Base-by-base conservation (phyloP, 257 asterid genomes). In the Solanum tacnaense region DNA sequence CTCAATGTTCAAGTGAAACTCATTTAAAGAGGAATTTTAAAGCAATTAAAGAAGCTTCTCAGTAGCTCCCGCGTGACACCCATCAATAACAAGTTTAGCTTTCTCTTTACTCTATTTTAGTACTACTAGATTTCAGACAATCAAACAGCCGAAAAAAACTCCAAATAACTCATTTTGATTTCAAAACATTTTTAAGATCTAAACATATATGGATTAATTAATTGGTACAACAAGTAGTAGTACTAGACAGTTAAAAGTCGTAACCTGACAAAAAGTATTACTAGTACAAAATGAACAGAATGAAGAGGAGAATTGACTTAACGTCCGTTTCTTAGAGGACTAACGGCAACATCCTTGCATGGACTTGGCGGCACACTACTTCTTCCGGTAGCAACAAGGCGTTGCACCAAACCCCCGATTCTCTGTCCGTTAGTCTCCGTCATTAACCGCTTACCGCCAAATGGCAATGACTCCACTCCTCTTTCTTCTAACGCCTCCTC, bases 281-380 rank as follows among this genome's bases (percentile, higher is more conserved):
- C 41, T 65, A 74, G 41, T 36, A 91, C 52, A 83, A 83, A 85
- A 87, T 49, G 16, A 16, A 21, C 84, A 85, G 82, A 81, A 56
- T 62, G 7, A 36, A 39, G 4, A 52, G 52, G 10, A 21, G 27
- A 74, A 65, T 2, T 6, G 7, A 87, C 38, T 86, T 97, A 97
- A 91, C 99, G 98, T 84, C 98, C 98, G 93, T 94, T 91, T 91
- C 92, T 93, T 6, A 96, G 94, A 7, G 95, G 97, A 88, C 94
- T 94, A 92, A 95, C 98, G 92, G 93, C 94, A 49, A 93, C 89
- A 87, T 96, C 98, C 87, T 97, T 96, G 96, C 98, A 92, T 86
- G 99, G 99, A 87, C 99, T 97, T 38, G 99, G 97, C 68, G 99
- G 99, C 91, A 91, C 90, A 86, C 99, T 94, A 89, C 90, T 94